phyloP scores from a whole-genome alignment of 1,284 basidiomycete genomes.

The Waitea zeae region DNA sequence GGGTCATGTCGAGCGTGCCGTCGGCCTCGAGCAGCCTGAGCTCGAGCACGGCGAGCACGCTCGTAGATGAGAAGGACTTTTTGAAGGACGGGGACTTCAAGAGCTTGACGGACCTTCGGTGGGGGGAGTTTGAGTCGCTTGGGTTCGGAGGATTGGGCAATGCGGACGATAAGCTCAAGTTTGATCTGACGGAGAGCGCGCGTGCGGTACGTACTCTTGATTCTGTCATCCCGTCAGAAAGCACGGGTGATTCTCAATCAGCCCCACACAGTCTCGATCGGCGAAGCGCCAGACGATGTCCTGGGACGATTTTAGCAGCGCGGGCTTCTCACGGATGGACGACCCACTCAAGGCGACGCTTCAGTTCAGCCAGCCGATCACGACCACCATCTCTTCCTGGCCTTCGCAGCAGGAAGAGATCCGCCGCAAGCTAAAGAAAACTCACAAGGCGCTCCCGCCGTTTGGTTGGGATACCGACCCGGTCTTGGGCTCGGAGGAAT shows the following conservation, averaged over 20 bases:
- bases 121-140: conserved; percentile 73
- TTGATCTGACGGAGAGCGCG: conserved; percentile 77
- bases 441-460: conserved; percentile 58
- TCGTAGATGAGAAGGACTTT: conserved; percentile 16
- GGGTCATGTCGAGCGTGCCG: conserved; percentile 7
- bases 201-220: conserved; percentile 39
- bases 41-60: conserved; percentile 5
- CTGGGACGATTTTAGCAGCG: conserved; percentile 73
- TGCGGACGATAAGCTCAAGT: conserved; percentile 54
- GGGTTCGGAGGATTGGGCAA: conserved; percentile 56
- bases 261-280: conserved; percentile 32
- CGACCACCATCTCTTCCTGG: conserved; percentile 50
- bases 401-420: conserved; percentile 58
- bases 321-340: conserved; percentile 68
- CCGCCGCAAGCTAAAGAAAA: conserved; percentile 63
- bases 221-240: neutral
- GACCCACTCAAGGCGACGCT: conserved; percentile 58
- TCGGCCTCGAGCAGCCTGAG: conserved; percentile 9
- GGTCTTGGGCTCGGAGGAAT: conserved; percentile 49
- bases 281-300: conserved; percentile 65
- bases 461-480: conserved; percentile 81
- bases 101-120: conserved; percentile 68
- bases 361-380: conserved; percentile 60
- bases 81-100: conserved; percentile 45
- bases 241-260: neutral